These are phyloP conservation scores for Phytopythium montanum DNA, from an alignment of 352 stramenopile genomes.

Conservation along the genomic window DNA sequence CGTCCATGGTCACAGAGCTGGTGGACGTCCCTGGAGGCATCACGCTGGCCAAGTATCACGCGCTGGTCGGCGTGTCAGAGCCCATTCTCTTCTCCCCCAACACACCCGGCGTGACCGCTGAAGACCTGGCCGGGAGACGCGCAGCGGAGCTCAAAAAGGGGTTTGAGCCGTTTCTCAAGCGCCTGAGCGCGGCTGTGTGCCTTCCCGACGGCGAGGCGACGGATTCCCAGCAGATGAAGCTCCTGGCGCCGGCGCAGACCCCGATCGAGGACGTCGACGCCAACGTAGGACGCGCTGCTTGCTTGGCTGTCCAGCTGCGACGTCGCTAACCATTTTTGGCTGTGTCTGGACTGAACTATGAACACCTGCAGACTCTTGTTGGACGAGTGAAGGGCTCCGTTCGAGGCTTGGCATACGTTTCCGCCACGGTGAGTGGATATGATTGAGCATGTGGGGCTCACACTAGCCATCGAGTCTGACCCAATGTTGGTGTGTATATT, in stretches of 20 bases:
- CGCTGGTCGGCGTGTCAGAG: conserved; percentile 46
- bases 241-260: conserved; percentile 24
- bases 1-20: not conserved
- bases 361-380: conserved; percentile 10
- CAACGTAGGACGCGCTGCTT: conserved; percentile 15
- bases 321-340: conserved; percentile 3
- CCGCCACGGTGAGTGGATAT: conserved; percentile 14
- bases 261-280: conserved; percentile 12
- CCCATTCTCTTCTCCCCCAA: conserved; percentile 22
- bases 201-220: conserved; percentile 21
- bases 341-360: too few species aligned
- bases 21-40: conserved; percentile 5
- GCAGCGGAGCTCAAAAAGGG: conserved; percentile 45
- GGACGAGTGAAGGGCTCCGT: conserved; percentile 46
- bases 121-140: conserved; percentile 26
- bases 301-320: not conserved
- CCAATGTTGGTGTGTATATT: not conserved
- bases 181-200: conserved; percentile 32
- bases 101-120: not conserved
- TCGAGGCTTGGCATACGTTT: conserved; percentile 50
- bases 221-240: conserved; percentile 31
- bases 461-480: not conserved
- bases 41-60: conserved; percentile 29
- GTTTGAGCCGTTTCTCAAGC: conserved; percentile 38
- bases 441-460: not conserved